Base-by-base conservation (phyloP, 2,329 filamentous ascomycete genomes). In the Eutypella sp. region DNA sequence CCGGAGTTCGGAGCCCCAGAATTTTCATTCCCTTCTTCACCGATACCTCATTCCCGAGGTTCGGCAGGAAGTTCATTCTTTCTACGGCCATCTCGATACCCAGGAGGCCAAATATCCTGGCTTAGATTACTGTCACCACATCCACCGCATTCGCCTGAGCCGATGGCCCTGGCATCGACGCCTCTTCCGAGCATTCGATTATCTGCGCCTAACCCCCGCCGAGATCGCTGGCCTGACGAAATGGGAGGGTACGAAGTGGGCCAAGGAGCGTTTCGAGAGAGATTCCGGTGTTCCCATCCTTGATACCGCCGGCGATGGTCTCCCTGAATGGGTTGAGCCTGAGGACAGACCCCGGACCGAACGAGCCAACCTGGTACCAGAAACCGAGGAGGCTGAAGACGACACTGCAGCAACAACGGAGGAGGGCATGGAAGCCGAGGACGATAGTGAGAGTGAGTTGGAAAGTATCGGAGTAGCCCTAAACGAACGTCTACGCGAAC, bases 161-260 rank as follows among this genome's bases (percentile, higher is more conserved):
- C 83, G 86, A 48, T 91, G 85, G 73, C 79, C 77, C 15, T 89
- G 87, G 79, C 87, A 92, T 65, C 76, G 81, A 50, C 79, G 83
- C 47, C 76, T 92, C 11, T 91, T 92, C 65, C 79, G 82, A 34
- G 85, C 86, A 23, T 89, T 92, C 58, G 85, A 90, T 65, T 69
- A 67, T 22, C 74, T 91, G 20, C 75, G 75, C 37, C 72, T 91
- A 33, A 92, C 87, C 7, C 69, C 79, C 47, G 70, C 73, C 56
- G 87, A 92, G 62, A 88, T 92, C 55, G 74, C 80, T 44, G 72
- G 74, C 41, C 72, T 91, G 61, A 90, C 87, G 47, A 84, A 87
- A 59, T 92, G 87, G 87, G 87, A 91, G 69, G 87, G 87, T 47
- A 91, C 87, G 9, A 82, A 84, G 50, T 91, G 87, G 87, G 87